Base-by-base conservation (phyloP, 495 filamentous ascomycete genomes). In the Xylaria grammica region DNA sequence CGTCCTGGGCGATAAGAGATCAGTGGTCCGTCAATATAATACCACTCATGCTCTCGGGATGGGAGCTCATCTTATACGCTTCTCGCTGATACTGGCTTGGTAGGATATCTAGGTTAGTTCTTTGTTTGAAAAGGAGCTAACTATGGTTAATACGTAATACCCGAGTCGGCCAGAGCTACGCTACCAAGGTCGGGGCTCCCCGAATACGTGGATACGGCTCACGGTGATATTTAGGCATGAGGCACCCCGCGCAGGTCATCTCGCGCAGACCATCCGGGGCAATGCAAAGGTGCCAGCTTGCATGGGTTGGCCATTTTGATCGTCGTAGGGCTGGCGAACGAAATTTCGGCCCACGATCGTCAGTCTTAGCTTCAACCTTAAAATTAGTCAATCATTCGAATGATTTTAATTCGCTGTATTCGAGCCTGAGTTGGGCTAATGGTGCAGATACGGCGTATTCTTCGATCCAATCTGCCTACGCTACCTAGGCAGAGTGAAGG, bases 401-500 rank as follows among this genome's bases (percentile, higher is more conserved):
- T 11, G 11, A 11, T 36, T 36, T 36, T 36, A 36, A 17, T 15
- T 17, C 3, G 8, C 40, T 3, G 7, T 42, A 9, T 3, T 3
- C 5, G 15, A 17, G 40, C 6, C 8, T 42, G 7, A 3, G 40
- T 42, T 7, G 22, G 0, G 19, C 17, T 42, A 2, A 19, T 8
- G 8, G 10, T 54, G 32, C 51, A 38, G 20, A 55, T 55, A 55
- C 52, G 52, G 20, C 52, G 52, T 55, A 55, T 55, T 42, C 11
- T 26, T 7, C 6, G 5, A 36, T 11, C 11, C 4, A 5, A 36
- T 36, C 32, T 11, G 32, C 32, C n/a, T 36, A 36, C 11, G 32
- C 11, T 11, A 4, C 32, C n/a, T 29, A 10, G 15, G 24, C 19
- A 38, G 51, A 54, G 19, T 15, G 15, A 29, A 29, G 30, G 7